These are phyloP conservation scores for Kokia cookei DNA, from an alignment of 441 rosid genomes.

Conservation along the genomic window DNA sequence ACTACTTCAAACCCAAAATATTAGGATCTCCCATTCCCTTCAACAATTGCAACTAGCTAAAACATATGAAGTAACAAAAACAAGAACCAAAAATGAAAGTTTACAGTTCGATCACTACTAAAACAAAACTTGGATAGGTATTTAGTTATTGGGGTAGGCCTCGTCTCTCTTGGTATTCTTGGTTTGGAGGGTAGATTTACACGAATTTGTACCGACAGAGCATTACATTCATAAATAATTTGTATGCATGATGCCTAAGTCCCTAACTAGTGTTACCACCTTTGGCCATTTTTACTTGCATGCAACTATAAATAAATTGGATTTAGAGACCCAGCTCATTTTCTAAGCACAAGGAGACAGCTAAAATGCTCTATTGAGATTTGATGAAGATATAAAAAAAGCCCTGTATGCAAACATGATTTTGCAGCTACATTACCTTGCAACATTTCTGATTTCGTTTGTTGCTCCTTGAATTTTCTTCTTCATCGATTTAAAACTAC, in stretches of 20 bases:
- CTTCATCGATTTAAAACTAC: conserved; percentile 63
- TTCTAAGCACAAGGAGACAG: background rate
- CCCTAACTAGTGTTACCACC: background rate
- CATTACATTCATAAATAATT: background rate
- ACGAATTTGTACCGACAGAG: background rate
- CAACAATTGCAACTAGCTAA: background rate
- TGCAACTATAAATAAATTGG: background rate
- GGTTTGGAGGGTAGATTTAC: background rate
- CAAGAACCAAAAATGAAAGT: background rate
- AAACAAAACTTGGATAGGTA: background rate
- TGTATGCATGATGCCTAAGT: background rate
- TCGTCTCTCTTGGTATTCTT: background rate
- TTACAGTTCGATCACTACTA: background rate
- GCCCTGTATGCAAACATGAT: background rate
- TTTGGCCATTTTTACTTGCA: background rate
- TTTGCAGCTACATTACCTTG: conserved; percentile 9
- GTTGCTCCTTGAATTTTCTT: conserved; percentile 85
- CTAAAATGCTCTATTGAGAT: background rate
- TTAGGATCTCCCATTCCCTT: background rate
- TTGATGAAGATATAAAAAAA: background rate
- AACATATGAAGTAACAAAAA: background rate
- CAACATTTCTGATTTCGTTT: conserved; percentile 59
- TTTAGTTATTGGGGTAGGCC: background rate
- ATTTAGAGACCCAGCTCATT: background rate
- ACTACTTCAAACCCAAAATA: background rate